Conservation (phyloP, 441 rosid genomes). For the Corymbia citriodora region DNA sequence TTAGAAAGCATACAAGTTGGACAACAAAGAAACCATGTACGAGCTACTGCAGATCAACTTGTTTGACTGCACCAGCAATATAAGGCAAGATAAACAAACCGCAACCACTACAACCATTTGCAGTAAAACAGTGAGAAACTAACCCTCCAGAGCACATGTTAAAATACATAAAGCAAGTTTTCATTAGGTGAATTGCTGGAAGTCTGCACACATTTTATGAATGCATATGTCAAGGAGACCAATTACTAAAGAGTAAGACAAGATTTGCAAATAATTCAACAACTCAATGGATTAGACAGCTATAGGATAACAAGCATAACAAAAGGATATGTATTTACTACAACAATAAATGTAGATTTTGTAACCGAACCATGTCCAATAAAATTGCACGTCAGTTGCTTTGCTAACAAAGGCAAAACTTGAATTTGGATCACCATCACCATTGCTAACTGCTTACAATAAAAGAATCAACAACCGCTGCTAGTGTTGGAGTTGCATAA, state of each 20-base stretch:
- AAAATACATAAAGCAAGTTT: not conserved
- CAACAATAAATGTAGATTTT: not conserved
- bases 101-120: not conserved
- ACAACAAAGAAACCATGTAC: not conserved
- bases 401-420: not conserved
- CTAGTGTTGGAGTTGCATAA: not conserved
- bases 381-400: not conserved
- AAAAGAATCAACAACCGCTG: not conserved
- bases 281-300: not conserved
- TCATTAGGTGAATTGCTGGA: not conserved
- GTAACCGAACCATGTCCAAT: not conserved
- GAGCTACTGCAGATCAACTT: not conserved
- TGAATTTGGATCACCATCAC: not conserved
- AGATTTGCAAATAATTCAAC: not conserved
- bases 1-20: not conserved
- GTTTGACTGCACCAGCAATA: not conserved
- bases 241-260: not conserved
- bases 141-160: not conserved
- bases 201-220: not conserved
- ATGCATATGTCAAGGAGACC: not conserved
- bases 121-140: not conserved
- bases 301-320: not conserved
- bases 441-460: not conserved
- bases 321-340: not conserved
- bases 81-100: not conserved